Evolutionary conservation across 1,139 yeast genomes (phyloP), one percentile per base, ranked within the genome.

Genomic region (Diutina ranongensis): DNA sequence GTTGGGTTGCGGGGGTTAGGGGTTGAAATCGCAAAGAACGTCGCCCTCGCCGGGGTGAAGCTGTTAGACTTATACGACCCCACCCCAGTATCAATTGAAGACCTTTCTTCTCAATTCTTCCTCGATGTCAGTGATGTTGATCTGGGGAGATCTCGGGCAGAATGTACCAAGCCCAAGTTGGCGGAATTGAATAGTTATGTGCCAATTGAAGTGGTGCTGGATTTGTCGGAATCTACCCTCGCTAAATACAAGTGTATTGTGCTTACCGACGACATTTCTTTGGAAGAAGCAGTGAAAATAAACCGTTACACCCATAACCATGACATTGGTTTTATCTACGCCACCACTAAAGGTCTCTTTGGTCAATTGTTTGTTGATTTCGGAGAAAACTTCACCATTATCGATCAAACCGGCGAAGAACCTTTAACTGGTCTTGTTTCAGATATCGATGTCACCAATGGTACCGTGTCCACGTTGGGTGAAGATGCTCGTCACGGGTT

Each of bases 1-100:
- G 78, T 89, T 51, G 98, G 98, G 3, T 68, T 89, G 51, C 81
- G 80, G 59, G 98, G 98, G 35, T 70, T 92, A 45, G 99, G 99
- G 55, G 76, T 86, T 44, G 99, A 92, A 64, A 88, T 92, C 50
- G 97, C 98, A 36, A 94, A 92, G 65, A 92, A 92, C 64, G 87
- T 92, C 48, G 95, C 96, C 0, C 73, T 92, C 47, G 98, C 98
- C 2, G 99, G 99, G 55, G 98, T 92, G 55, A 94, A 92, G 67
- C 83, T 95, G 16, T 70, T 92, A 55, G 74, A 94, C n/a, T 65
- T 92, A 41, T 85, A 82, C 59, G 99, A 92, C 60, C 95, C 96
- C 16, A 71, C 68, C 15, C 76, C 79, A 0, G 83, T 84, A 18
- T 64, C 71, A 49, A 55, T 87, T 45, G 72, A 67, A 46, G 98